These are phyloP conservation scores for Lactifluus volemus DNA, from an alignment of 768 basidiomycete species.

Conservation along the genomic window DNA sequence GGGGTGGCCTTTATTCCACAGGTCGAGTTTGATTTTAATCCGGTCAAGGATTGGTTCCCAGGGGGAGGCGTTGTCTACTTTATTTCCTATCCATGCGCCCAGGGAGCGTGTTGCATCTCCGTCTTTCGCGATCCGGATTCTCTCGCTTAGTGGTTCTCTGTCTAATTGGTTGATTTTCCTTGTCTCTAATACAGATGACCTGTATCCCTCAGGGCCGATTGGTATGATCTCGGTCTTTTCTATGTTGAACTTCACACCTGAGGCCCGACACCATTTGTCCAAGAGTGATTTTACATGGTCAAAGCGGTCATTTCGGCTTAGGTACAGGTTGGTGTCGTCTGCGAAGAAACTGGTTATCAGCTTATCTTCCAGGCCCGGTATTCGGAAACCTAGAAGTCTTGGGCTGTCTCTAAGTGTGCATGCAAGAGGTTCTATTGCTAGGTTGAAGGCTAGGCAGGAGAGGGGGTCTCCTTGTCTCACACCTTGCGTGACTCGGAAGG, in stretches of 20 bases:
- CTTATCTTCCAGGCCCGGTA: neutral
- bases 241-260: slow-evolving; percentile 35
- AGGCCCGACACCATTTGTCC: slow-evolving; percentile 32
- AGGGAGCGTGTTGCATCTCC: neutral
- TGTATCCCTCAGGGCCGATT: slow-evolving; percentile 23
- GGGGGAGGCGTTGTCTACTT: neutral
- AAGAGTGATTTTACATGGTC: slow-evolving; percentile 25
- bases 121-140: neutral
- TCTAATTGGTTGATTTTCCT: neutral
- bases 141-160: neutral
- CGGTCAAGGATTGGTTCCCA: slow-evolving; percentile 19
- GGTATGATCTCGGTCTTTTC: slow-evolving; percentile 34
- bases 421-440: neutral
- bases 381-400: neutral
- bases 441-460: neutral
- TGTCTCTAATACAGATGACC: neutral
- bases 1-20: slow-evolving; percentile 17
- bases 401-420: neutral
- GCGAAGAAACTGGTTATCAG: neutral
- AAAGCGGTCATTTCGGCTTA: slow-evolving; percentile 26
- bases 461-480: neutral
- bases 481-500: neutral
- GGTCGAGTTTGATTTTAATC: slow-evolving; percentile 5
- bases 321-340: slow-evolving; percentile 16
- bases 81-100: neutral